Conservation (phyloP, 2,329 filamentous ascomycete species). For the Cadophora sp. region DNA sequence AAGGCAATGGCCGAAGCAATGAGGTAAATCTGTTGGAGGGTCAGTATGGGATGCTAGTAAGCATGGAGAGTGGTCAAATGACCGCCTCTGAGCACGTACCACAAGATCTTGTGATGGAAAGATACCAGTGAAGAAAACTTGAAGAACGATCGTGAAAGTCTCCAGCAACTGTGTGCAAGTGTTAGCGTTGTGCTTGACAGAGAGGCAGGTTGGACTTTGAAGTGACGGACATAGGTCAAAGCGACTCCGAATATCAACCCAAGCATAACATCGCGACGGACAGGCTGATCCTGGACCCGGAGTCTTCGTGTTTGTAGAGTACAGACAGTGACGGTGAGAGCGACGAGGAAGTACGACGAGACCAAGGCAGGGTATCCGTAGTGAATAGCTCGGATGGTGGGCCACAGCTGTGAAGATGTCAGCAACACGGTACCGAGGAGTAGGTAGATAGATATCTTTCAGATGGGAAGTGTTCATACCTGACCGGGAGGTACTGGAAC, state of each 20-base stretch:
- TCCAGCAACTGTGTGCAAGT: conserved; percentile 43
- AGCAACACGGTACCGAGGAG: conserved; percentile 7
- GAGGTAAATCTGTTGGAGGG: conserved; percentile 54
- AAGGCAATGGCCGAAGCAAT: conserved; percentile 70
- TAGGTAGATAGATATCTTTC: too few relatives aligned
- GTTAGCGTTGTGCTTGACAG: conserved; percentile 23
- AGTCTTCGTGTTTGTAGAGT: conserved; percentile 56
- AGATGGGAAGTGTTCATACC: conserved; percentile 14
- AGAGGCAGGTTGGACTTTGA: not conserved
- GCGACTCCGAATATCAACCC: conserved; percentile 47
- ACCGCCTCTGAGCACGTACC: conserved; percentile 32
- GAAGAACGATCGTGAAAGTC: conserved; percentile 38
- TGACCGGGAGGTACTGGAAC: conserved; percentile 19
- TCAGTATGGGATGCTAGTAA: conserved; percentile 17
- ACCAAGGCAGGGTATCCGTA: conserved; percentile 64
- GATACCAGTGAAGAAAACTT: conserved; percentile 34
- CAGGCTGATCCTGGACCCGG: conserved; percentile 46
- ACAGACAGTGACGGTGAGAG: conserved; percentile 58
- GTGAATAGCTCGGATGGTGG: conserved; percentile 49
- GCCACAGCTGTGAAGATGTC: conserved; percentile 30
- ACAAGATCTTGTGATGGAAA: conserved; percentile 41
- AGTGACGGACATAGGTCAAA: conserved; percentile 48
- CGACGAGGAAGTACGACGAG: conserved; percentile 62
- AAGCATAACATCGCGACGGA: conserved; percentile 52
- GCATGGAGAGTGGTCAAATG: not conserved